Evolutionary conservation across 1,139 yeast genomes (phyloP).

Genomic region (Geotrichum histeridarum): DNA sequence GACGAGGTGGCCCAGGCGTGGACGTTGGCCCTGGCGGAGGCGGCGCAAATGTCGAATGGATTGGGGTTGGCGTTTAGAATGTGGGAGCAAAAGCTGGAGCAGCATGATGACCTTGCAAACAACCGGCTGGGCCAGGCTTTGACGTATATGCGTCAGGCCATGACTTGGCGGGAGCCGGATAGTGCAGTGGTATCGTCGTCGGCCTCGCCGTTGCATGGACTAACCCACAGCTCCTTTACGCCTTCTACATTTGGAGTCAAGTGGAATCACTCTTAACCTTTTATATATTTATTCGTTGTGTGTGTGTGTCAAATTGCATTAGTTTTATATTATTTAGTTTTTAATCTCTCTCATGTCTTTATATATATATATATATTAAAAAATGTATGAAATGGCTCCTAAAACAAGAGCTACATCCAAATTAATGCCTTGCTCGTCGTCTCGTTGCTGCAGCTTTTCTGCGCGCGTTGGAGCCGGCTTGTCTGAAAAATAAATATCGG

Average conservation of each 20-base stretch:
- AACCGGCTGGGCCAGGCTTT: slow-evolving; percentile 32
- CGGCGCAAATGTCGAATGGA: slow-evolving; percentile 32
- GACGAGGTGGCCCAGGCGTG: slow-evolving; percentile 79
- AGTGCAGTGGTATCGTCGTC: background rate
- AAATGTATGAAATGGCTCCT: slow-evolving; percentile 10
- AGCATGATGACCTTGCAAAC: slow-evolving; percentile 55
- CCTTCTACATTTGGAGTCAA: background rate
- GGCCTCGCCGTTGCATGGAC: background rate
- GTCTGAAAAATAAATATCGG: background rate
- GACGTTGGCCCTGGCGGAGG: slow-evolving; percentile 55
- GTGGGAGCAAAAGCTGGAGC: slow-evolving; percentile 52
- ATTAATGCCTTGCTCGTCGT: slow-evolving; percentile 19
- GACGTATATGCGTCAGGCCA: background rate
- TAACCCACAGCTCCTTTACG: background rate
- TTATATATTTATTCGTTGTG: too few relatives aligned
- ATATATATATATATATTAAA: too few relatives aligned
- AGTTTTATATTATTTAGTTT: background rate
- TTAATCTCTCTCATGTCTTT: background rate
- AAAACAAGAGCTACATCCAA: slow-evolving; percentile 17
- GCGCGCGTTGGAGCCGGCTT: background rate
- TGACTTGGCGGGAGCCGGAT: background rate
- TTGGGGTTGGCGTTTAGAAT: slow-evolving; percentile 45
- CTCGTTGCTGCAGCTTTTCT: slow-evolving; percentile 8
- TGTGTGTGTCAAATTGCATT: too few relatives aligned
- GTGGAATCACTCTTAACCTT: background rate